A percentile compares a stretch with the other conserved stretches of the same genome.
Conservation (phyloP, 1,284 basidiomycete genomes). For the Chalciporus sp. region DNA sequence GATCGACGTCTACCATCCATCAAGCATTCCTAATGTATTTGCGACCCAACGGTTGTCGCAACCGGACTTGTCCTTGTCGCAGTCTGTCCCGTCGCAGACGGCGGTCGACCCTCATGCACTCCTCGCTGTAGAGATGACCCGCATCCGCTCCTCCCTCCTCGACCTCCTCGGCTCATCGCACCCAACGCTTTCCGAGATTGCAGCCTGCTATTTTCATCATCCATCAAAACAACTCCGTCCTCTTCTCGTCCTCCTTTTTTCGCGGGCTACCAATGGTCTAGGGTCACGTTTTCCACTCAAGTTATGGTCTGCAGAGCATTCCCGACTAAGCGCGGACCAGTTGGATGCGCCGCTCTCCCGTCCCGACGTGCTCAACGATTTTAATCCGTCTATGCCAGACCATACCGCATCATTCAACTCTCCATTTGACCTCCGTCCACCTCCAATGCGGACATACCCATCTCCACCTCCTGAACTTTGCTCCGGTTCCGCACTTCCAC, state of each 20-base stretch:
- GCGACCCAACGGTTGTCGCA: constrained; percentile 25
- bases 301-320: constrained; percentile 47
- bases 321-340: constrained; percentile 44
- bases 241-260: constrained; percentile 87
- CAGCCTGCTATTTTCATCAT: constrained; percentile 91
- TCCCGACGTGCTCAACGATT: constrained; percentile 81
- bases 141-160: constrained; percentile 77
- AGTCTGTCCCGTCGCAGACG: constrained; percentile 14
- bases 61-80: constrained; percentile 22
- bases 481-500: constrained; percentile 16
- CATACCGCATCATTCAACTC: constrained; percentile 56
- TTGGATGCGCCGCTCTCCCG: constrained; percentile 74
- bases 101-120: constrained; percentile 64
- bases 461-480: constrained; percentile 41
- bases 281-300: constrained; percentile 55
- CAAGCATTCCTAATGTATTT: constrained; percentile 17
- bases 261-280: constrained; percentile 88
- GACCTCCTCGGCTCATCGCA: constrained; percentile 87
- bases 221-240: constrained; percentile 92
- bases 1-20: too few relatives aligned
- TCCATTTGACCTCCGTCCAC: constrained; percentile 47
- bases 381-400: constrained; percentile 80
- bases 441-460: constrained; percentile 38
- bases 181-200: constrained; percentile 84
- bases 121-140: constrained; percentile 74